Conservation (phyloP, 83 land plant genomes). For the Larix sibirica region DNA sequence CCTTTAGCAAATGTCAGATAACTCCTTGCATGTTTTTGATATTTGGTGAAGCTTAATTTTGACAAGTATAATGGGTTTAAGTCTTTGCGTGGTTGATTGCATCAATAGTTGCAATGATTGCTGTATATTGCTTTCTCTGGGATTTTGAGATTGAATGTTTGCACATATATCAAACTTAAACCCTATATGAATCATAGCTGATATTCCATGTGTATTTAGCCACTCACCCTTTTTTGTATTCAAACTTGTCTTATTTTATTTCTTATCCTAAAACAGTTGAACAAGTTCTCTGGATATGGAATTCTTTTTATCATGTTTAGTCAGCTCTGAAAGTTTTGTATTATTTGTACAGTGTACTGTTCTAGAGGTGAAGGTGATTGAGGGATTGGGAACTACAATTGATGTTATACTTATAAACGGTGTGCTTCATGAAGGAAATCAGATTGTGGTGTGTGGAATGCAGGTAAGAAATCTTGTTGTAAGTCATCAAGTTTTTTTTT, state of each 20-base stretch:
- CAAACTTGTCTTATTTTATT: too few species aligned
- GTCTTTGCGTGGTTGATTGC: too few species aligned
- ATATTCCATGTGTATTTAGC: too few species aligned
- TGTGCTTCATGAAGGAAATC: slow-evolving; percentile 98
- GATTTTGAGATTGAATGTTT: too few species aligned
- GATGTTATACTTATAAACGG: slow-evolving; percentile 98
- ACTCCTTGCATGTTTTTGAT: neutral
- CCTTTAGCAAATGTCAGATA: neutral
- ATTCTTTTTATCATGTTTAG: neutral
- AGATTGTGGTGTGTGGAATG: slow-evolving; percentile 98
- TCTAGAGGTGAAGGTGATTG: slow-evolving; percentile 95
- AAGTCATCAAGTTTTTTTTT: slow-evolving; percentile 1
- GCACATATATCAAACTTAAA: too few species aligned
- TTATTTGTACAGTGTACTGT: slow-evolving; percentile 80
- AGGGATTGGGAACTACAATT: slow-evolving; percentile 96
- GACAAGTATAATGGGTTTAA: neutral
- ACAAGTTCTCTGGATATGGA: too few species aligned
- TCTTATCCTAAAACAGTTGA: too few species aligned
- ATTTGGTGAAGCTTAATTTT: neutral
- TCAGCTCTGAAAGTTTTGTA: slow-evolving; percentile 9
- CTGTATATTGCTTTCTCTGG: too few species aligned
- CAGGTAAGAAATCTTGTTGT: slow-evolving; percentile 55
- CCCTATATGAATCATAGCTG: too few species aligned
- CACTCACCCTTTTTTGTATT: too few species aligned
- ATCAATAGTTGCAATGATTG: too few species aligned